Conservation (phyloP, 129 eudicot species). For the Centaurea solstitialis region DNA sequence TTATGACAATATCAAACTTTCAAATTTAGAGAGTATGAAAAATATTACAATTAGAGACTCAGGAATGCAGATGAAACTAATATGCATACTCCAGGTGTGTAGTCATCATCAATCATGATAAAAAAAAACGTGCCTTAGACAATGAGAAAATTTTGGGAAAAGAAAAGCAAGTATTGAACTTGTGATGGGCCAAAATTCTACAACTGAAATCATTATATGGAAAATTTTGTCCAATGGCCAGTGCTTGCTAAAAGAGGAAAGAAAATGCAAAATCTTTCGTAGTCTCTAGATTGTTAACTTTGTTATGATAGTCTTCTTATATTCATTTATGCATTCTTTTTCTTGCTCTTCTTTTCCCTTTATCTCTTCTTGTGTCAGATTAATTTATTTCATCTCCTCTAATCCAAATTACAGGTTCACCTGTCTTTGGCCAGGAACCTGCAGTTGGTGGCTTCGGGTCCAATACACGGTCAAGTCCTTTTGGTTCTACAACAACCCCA, state of each 20-base stretch:
- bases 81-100: no score
- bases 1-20: background rate
- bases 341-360: background rate
- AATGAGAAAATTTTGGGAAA: no score
- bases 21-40: no score
- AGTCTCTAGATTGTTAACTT: background rate
- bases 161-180: background rate
- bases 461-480: constrained; percentile 77
- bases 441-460: constrained; percentile 89
- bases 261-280: background rate
- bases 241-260: background rate
- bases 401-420: constrained; percentile 14
- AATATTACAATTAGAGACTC: no score
- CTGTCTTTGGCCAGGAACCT: constrained; percentile 89
- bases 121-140: background rate
- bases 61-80: no score
- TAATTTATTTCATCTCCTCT: constrained; percentile 1
- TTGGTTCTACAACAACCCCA: constrained; percentile 44
- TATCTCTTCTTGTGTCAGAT: background rate
- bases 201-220: background rate
- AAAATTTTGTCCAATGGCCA: no score
- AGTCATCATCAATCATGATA: no score
- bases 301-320: background rate
- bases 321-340: background rate
- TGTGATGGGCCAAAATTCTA: background rate